Percentiles rank a stretch among this genome's conserved stretches.
These are phyloP conservation scores for Blastosporella zonata DNA, from an alignment of 1,284 basidiomycete species.

Conservation along the genomic window DNA sequence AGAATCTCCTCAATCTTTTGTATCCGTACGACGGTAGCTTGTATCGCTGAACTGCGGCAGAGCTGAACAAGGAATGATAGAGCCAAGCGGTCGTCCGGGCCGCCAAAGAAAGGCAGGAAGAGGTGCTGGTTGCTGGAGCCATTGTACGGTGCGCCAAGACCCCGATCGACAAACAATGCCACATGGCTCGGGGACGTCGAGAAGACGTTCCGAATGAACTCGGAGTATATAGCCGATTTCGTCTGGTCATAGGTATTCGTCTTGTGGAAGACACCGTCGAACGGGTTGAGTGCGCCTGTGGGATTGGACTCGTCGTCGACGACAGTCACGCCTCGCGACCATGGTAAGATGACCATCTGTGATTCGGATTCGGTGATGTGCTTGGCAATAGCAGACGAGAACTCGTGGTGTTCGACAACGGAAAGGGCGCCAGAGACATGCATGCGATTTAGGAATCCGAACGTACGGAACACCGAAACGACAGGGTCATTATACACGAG, in stretches of 20 bases:
- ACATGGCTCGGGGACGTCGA: slow-evolving; percentile 63
- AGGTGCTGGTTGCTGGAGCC: slow-evolving; percentile 52
- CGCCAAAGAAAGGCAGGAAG: slow-evolving; percentile 89
- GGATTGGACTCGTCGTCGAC: slow-evolving; percentile 24
- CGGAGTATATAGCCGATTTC: slow-evolving; percentile 61
- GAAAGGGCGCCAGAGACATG: slow-evolving; percentile 67
- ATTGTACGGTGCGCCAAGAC: slow-evolving; percentile 27
- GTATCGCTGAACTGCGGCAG: slow-evolving; percentile 59
- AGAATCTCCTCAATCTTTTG: slow-evolving; percentile 39
- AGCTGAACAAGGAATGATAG: slow-evolving; percentile 79
- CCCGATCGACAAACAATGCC: slow-evolving; percentile 79
- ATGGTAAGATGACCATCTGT: slow-evolving; percentile 82
- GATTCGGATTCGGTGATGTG: slow-evolving; percentile 59
- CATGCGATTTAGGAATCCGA: slow-evolving; percentile 73
- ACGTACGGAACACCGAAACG: slow-evolving; percentile 78
- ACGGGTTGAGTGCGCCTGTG: slow-evolving; percentile 42
- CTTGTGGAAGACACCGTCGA: slow-evolving; percentile 58
- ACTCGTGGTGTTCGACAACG: slow-evolving; percentile 66
- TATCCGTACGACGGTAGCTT: slow-evolving; percentile 70
- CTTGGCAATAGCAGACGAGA: slow-evolving; percentile 62
- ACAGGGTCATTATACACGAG: slow-evolving; percentile 77
- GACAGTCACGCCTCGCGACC: slow-evolving; percentile 46
- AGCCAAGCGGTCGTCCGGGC: slow-evolving; percentile 87
- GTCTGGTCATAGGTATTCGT: slow-evolving; percentile 43
- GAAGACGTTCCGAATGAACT: slow-evolving; percentile 82